Percentiles rank a stretch among this genome's conserved stretches.
Evolutionary conservation across 2,329 filamentous ascomycete genomes (phyloP).

Genomic region (Diaporthe sp.): DNA sequence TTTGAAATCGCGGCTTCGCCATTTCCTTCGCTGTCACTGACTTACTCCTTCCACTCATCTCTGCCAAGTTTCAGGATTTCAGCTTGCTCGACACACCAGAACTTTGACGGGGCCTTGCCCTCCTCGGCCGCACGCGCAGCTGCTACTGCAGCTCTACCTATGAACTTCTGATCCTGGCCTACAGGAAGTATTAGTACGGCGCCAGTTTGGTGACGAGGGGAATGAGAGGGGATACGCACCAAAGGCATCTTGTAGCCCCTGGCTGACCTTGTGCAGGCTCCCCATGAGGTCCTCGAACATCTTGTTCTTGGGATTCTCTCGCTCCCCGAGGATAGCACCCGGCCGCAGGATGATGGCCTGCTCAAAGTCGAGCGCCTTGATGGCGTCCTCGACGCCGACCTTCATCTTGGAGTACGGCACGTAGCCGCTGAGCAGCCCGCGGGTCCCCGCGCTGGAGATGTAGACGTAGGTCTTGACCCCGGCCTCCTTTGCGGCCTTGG

Average conservation of each 20-base stretch:
- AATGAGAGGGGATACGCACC: conserved; percentile 11
- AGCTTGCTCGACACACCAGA: conserved; percentile 67
- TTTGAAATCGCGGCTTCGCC: conserved; percentile 1
- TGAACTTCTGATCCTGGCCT: conserved; percentile 79
- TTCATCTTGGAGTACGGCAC: conserved; percentile 79
- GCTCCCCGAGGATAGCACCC: conserved; percentile 78
- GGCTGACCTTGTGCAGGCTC: conserved; percentile 63
- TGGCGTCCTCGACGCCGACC: conserved; percentile 83
- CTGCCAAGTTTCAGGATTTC: conserved; percentile 78
- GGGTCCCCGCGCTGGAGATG: conserved; percentile 69
- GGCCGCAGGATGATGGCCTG: conserved; percentile 80
- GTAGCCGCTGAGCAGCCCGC: conserved; percentile 51
- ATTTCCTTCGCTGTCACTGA: neutral
- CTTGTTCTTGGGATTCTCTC: conserved; percentile 69
- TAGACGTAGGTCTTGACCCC: conserved; percentile 82
- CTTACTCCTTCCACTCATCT: conserved; percentile 59
- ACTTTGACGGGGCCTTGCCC: conserved; percentile 68
- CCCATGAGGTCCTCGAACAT: conserved; percentile 65
- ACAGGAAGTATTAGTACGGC: neutral
- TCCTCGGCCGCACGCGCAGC: conserved; percentile 68
- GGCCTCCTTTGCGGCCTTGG: conserved; percentile 76
- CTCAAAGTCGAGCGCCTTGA: conserved; percentile 79
- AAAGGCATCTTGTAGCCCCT: conserved; percentile 70
- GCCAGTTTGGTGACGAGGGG: neutral
- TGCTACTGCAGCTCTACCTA: conserved; percentile 73